A percentile compares a stretch with the other conserved stretches of the same genome.
Conservation (phyloP, 352 stramenopile species). For the Bremia lactucae region DNA sequence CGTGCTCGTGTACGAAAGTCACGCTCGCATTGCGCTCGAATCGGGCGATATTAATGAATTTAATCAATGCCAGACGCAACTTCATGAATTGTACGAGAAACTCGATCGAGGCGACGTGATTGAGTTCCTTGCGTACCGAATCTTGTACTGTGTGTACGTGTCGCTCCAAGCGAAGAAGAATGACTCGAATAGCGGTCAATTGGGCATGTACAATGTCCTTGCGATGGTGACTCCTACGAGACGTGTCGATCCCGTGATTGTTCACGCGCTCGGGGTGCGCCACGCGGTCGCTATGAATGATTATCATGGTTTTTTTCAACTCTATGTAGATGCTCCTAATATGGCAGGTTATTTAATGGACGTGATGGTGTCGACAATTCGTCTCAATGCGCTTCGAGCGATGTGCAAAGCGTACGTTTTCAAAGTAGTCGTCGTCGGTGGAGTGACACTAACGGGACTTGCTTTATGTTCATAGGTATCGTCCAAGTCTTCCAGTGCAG, state of each 20-base stretch:
- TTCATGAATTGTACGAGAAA: conserved; percentile 82
- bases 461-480: conserved; percentile 39
- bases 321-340: conserved; percentile 79
- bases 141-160: conserved; percentile 87
- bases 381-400: conserved; percentile 63
- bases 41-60: conserved; percentile 94
- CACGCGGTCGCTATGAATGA: conserved; percentile 77
- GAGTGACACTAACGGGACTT: conserved; percentile 8
- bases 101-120: conserved; percentile 56
- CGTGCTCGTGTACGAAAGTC: conserved; percentile 94
- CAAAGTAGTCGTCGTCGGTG: background rate
- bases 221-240: conserved; percentile 39
- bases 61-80: conserved; percentile 90
- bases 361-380: conserved; percentile 71
- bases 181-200: conserved; percentile 71
- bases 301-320: conserved; percentile 84
- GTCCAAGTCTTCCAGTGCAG: conserved; percentile 56
- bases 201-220: conserved; percentile 81
- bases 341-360: conserved; percentile 88
- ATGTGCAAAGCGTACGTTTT: conserved; percentile 83
- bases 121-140: conserved; percentile 83
- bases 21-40: conserved; percentile 93
- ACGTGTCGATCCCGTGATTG: conserved; percentile 40
- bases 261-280: conserved; percentile 67
- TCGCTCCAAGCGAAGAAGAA: conserved; percentile 80